Evolutionary conservation across 2,329 filamentous ascomycete species (phyloP), one percentile per base, ranked within the genome.

Genomic region (Ascochyta lentis): DNA sequence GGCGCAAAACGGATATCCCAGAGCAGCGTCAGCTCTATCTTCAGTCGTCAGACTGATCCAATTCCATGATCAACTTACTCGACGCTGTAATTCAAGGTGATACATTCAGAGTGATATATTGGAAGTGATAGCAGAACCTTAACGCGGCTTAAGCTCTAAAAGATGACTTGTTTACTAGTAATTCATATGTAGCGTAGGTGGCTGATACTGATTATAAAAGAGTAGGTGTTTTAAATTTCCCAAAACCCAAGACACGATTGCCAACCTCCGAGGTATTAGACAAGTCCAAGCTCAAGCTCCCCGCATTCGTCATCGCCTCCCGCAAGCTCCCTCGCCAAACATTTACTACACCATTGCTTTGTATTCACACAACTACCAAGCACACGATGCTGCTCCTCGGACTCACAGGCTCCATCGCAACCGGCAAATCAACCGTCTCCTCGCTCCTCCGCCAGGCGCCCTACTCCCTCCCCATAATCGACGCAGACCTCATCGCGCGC

Each of bases 391-490:
- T 98, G 44, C 87, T 99, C 70, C 92, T 99, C 68, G 95, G 95
- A 54, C 86, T 99, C 24, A 99, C 95, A 8, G 95, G 95, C 74
- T 96, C 93, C 58, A 98, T 99, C 73, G 95, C 95, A 58, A 99
- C 95, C 6, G 95, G 95, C 75, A 99, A 99, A 84, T 96, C 94
- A 41, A 99, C 94, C 64, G 92, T 97, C 51, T 96, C 95, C 26
- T 82, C 84, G 35, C 84, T 96, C 66, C 90, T 99, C 68, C 86
- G 89, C 46, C 83, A 86, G 4, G 81, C 90, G 5, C 95, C 94
- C 0, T 90, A 97, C 81, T 89, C 86, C 58, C 84, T 99, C 59
- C 93, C 95, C 68, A 84, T 99, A 66, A 89, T 99, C 79, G 95
- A 99, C 73, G 94, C 95, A 72, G 95, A 99, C 79, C 79, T 96